phyloP scores from a whole-genome alignment of 495 filamentous ascomycete species.

The Geopyxis carbonaria region DNA sequence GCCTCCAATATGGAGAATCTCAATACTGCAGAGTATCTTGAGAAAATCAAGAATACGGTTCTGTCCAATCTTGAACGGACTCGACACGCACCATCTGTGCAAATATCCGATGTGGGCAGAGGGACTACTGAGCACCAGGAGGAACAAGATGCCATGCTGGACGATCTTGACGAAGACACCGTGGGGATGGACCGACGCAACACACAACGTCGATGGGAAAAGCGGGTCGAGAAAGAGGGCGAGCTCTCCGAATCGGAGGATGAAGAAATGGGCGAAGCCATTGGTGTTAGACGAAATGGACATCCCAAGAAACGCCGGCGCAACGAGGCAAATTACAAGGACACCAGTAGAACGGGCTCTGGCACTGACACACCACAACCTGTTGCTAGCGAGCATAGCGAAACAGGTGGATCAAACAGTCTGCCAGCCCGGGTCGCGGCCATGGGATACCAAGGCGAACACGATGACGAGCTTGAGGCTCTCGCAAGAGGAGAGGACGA shows the following conservation, averaged over 20 bases:
- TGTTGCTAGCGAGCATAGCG: slow-evolving; percentile 14
- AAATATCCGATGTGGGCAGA: slow-evolving; percentile 87
- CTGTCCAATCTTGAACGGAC: slow-evolving; percentile 87
- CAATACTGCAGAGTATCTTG: slow-evolving; percentile 82
- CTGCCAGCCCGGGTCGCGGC: slow-evolving; percentile 46
- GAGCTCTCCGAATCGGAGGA: slow-evolving; percentile 74
- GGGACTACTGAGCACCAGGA: slow-evolving; percentile 49
- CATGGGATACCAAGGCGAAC: slow-evolving; percentile 33
- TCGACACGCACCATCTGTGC: slow-evolving; percentile 74
- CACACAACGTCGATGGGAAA: slow-evolving; percentile 72
- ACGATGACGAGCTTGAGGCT: slow-evolving; percentile 33
- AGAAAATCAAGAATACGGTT: slow-evolving; percentile 84
- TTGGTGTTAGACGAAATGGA: slow-evolving; percentile 42
- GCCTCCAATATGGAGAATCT: slow-evolving; percentile 99
- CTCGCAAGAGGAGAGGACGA: slow-evolving; percentile 32
- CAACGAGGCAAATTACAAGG: slow-evolving; percentile 20
- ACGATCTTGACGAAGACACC: slow-evolving; percentile 70
- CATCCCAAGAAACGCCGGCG: slow-evolving; percentile 43
- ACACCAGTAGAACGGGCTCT: slow-evolving; percentile 48
- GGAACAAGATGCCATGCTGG: slow-evolving; percentile 73
- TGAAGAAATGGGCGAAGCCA: slow-evolving; percentile 59
- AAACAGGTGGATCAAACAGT: slow-evolving; percentile 42
- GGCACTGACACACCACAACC: slow-evolving; percentile 39
- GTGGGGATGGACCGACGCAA: slow-evolving; percentile 70
- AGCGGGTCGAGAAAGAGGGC: slow-evolving; percentile 51